Conservation (phyloP, 2,329 filamentous ascomycete species). For the Colletotrichum phormii region DNA sequence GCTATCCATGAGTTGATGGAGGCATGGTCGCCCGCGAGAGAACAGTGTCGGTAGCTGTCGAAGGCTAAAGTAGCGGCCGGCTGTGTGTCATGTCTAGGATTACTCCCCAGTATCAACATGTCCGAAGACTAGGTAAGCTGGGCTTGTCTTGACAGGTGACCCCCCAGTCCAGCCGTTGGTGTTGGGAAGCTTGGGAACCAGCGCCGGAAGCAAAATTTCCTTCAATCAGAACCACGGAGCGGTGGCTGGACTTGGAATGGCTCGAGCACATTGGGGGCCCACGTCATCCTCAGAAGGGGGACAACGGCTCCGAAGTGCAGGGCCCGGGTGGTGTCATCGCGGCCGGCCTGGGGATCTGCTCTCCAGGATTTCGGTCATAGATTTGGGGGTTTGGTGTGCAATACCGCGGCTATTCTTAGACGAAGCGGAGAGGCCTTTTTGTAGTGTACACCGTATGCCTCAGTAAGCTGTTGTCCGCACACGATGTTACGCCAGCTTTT, state of each 20-base stretch:
- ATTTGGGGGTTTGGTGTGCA: slow-evolving; percentile 30
- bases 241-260: slow-evolving; percentile 24
- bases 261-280: slow-evolving; percentile 6
- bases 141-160: slow-evolving; percentile 26
- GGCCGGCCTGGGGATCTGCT: slow-evolving; percentile 34
- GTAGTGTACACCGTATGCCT: slow-evolving; percentile 5
- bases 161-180: slow-evolving; percentile 26
- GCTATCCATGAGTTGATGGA: not conserved
- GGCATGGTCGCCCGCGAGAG: slow-evolving; percentile 3
- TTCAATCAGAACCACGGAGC: slow-evolving; percentile 36
- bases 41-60: not conserved
- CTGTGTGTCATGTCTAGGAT: slow-evolving; percentile 3
- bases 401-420: slow-evolving; percentile 35
- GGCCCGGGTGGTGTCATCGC: slow-evolving; percentile 33
- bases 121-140: not conserved
- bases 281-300: slow-evolving; percentile 25
- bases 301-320: slow-evolving; percentile 25
- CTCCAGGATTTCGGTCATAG: slow-evolving; percentile 36
- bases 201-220: slow-evolving; percentile 38
- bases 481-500: slow-evolving; percentile 30
- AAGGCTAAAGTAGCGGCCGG: slow-evolving; percentile 5
- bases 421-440: slow-evolving; percentile 14
- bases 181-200: slow-evolving; percentile 10
- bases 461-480: slow-evolving; percentile 19
- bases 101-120: slow-evolving; percentile 11